phyloP scores from a whole-genome alignment of 768 basidiomycete species.

The Russula compacta region DNA sequence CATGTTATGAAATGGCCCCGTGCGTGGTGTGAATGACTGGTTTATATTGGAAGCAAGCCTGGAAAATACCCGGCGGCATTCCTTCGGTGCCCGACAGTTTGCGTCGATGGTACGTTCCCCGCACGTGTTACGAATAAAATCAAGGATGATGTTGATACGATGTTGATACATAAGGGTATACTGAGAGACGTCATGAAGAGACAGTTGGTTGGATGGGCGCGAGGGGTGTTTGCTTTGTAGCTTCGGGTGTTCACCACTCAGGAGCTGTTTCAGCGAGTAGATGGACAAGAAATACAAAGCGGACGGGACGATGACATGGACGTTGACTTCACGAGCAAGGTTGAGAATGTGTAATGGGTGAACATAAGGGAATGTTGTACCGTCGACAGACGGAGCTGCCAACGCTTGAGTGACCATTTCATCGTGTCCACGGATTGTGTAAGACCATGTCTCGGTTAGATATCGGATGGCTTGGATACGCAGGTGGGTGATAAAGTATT shows the following conservation, averaged over 20 bases:
- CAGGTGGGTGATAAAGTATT: constrained; percentile 47
- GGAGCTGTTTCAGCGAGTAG: constrained; percentile 41
- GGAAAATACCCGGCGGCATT: constrained; percentile 37
- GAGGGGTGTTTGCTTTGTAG: constrained; percentile 40
- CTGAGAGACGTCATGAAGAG: constrained; percentile 34
- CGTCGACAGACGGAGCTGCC: constrained; percentile 31
- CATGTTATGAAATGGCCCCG: constrained; percentile 47
- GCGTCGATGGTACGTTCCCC: constrained; percentile 25
- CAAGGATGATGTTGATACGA: constrained; percentile 38
- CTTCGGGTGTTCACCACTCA: constrained; percentile 45
- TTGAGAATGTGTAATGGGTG: constrained; percentile 52
- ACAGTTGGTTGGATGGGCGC: constrained; percentile 37
- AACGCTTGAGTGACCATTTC: constrained; percentile 44
- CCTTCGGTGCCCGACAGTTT: constrained; percentile 25
- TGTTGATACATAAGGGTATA: constrained; percentile 53
- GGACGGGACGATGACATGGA: constrained; percentile 39
- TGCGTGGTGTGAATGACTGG: constrained; percentile 41
- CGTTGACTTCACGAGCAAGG: constrained; percentile 42
- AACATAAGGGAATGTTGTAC: constrained; percentile 47
- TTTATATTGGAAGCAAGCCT: constrained; percentile 36
- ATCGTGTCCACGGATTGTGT: constrained; percentile 48
- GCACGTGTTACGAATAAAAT: constrained; percentile 40
- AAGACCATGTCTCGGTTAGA: constrained; percentile 42
- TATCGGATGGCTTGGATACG: constrained; percentile 43
- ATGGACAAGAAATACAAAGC: constrained; percentile 51